Evolutionary conservation across 192 early-diverging fungal genomes (phyloP).

Genomic region (Paraglomus brasilianum): DNA sequence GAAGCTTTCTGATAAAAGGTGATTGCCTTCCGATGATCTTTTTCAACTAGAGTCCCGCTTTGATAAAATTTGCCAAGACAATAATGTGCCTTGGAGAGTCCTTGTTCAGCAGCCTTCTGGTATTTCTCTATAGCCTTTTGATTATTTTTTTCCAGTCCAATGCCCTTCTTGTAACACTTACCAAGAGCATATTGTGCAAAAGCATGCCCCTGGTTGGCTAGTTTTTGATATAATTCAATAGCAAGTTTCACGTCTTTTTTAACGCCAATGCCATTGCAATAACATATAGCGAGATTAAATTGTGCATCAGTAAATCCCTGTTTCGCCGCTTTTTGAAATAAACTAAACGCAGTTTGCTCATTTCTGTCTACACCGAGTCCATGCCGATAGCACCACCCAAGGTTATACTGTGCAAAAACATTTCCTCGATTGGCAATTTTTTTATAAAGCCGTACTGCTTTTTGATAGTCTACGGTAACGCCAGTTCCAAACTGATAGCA

Average conservation of each 20-base stretch:
- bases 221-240: slow-evolving; percentile 58
- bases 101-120: slow-evolving; percentile 59
- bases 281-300: slow-evolving; percentile 79
- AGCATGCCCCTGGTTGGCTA: slow-evolving; percentile 54
- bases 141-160: slow-evolving; percentile 50
- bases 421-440: slow-evolving; percentile 65
- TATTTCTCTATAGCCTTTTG: slow-evolving; percentile 63
- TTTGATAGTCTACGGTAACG: slow-evolving; percentile 21
- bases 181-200: slow-evolving; percentile 58
- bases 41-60: slow-evolving; percentile 65
- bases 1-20: slow-evolving; percentile 55
- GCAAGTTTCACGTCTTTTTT: slow-evolving; percentile 64
- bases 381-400: slow-evolving; percentile 81
- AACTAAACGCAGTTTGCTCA: slow-evolving; percentile 55
- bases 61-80: slow-evolving; percentile 81
- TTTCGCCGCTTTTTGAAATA: slow-evolving; percentile 66
- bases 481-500: slow-evolving; percentile 61
- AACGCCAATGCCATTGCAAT: slow-evolving; percentile 71
- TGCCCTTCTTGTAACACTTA: slow-evolving; percentile 62
- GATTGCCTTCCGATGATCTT: neutral
- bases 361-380: slow-evolving; percentile 64
- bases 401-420: slow-evolving; percentile 77
- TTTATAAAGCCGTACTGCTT: slow-evolving; percentile 62
- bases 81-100: slow-evolving; percentile 76
- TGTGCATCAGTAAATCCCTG: slow-evolving; percentile 46